Base-by-base conservation (phyloP, 2,329 filamentous ascomycete genomes). In the Polychaeton citri region DNA sequence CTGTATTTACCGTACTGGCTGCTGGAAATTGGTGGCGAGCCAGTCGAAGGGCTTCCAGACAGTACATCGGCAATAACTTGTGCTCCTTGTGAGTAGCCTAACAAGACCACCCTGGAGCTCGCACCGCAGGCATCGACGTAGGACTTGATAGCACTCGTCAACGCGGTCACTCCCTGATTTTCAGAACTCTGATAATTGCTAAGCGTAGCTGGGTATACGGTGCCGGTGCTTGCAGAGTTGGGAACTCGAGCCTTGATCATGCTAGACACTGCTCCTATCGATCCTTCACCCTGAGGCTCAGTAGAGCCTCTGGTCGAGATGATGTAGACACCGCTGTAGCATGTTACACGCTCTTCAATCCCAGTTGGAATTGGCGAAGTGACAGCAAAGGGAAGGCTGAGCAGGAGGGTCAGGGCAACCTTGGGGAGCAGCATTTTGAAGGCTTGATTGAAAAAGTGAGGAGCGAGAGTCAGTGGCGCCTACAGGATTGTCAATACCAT, bases 251-350 rank as follows among this genome's bases (percentile, higher is more conserved):
- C 34, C 33, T 52, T 47, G 3, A 60, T 49, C 34, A 49, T 37
- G 16, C 48, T 45, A 2, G 56, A 54, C 4, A 61, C 51, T 13
- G 40, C 28, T 6, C 50, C 53, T 15, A 55, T 49, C 5, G 51
- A 44, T 10, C 57, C 59, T 28, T 57, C 48, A 2, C 57, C 58
- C 2, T 47, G 44, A 7, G 33, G 12, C 44, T 59, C 56, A n/a
- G 51, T 54, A 20, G 47, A 52, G 9, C 52, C 58, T 6, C 59
- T 51, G 0, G 55, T 54, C 4, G 58, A 54, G 34, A 62, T 56
- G 39, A 61, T 58, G 43, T 61, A 48, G 6, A 51, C 36, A 9
- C 46, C 46, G 18, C 36, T 26, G n/a, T 35, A 40, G 37, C 46
- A 49, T n/a, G n/a, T n/a, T n/a, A n/a, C n/a, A n/a, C n/a, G n/a